Percentiles rank a stretch among this genome's conserved stretches.
Evolutionary conservation across 495 filamentous ascomycete species (phyloP).

Genomic region (Poronia punctata): DNA sequence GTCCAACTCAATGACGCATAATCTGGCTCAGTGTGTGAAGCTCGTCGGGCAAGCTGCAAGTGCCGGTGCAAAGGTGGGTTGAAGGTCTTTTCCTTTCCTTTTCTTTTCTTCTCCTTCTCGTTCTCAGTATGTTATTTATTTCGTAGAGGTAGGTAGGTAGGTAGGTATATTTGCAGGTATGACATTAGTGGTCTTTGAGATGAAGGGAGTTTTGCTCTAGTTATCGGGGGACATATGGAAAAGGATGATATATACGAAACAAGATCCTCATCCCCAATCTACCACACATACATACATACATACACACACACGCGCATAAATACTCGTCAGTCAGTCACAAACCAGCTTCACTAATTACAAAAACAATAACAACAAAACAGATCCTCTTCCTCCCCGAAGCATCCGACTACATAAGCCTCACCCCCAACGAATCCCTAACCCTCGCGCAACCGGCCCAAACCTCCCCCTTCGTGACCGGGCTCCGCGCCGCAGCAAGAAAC

Average conservation of each 20-base stretch:
- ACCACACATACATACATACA: too few species aligned
- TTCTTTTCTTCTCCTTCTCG: neutral
- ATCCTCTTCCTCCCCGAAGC: constrained; percentile 90
- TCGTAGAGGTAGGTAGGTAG: neutral
- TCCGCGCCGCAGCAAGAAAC: constrained; percentile 57
- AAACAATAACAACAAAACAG: constrained; percentile 36
- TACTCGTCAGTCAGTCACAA: too few species aligned
- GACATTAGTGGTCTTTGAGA: too few species aligned
- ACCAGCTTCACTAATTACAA: constrained; percentile 9
- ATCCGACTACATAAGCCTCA: constrained; percentile 74
- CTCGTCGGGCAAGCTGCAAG: constrained; percentile 65
- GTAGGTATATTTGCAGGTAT: too few species aligned
- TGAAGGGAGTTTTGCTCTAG: too few species aligned
- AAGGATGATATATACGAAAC: too few species aligned
- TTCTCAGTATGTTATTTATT: neutral
- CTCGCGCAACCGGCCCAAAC: constrained; percentile 51
- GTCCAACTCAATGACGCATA: constrained; percentile 68
- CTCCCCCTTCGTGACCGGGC: constrained; percentile 61
- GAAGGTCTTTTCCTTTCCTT: neutral
- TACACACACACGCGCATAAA: too few species aligned
- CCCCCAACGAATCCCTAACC: constrained; percentile 55
- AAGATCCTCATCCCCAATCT: constrained; percentile 4
- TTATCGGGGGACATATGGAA: too few species aligned
- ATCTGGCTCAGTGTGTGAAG: constrained; percentile 65
- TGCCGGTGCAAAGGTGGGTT: constrained; percentile 70